Percentiles rank a stretch among this genome's conserved stretches.
phyloP scores from a whole-genome alignment of 352 stramenopile genomes.

The Aphanomyces astaci region DNA sequence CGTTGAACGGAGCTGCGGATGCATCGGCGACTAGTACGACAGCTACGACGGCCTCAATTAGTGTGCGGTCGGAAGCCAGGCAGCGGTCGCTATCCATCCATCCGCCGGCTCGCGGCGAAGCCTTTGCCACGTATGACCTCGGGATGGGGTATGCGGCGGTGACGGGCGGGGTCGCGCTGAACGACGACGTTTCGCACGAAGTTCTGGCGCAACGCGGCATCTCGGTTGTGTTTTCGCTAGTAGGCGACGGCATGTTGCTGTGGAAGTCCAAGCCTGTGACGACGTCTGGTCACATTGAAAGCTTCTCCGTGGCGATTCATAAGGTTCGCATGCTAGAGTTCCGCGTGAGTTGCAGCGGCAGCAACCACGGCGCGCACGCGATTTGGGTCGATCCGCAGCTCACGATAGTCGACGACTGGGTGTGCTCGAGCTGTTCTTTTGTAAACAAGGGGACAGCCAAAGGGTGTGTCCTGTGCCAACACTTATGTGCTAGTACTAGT shows the following conservation, averaged over 20 bases:
- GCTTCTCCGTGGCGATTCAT: conserved; percentile 50
- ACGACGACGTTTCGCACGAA: conserved; percentile 62
- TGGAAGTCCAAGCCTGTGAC: conserved; percentile 69
- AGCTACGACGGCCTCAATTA: conserved; percentile 35
- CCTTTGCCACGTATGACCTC: conserved; percentile 79
- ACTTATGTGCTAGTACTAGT: no score
- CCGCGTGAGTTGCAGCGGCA: conserved; percentile 53
- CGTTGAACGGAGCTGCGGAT: no score
- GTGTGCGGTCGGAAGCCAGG: conserved; percentile 51
- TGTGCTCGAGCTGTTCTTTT: conserved; percentile 51
- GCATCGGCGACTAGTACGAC: no score
- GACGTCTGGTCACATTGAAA: conserved; percentile 33
- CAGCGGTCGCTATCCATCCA: conserved; percentile 74
- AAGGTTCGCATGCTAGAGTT: conserved; percentile 73
- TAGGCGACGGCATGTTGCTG: conserved; percentile 55
- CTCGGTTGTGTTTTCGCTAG: conserved; percentile 54
- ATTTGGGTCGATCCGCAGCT: conserved; percentile 75
- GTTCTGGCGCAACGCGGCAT: conserved; percentile 46
- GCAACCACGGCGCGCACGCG: conserved; percentile 70
- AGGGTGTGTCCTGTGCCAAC: conserved; percentile 42
- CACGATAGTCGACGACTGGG: conserved; percentile 61
- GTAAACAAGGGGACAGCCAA: conserved; percentile 55
- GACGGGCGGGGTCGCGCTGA: conserved; percentile 54
- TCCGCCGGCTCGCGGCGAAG: conserved; percentile 55
- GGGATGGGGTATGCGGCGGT: conserved; percentile 47